These are phyloP conservation scores for Triticum aestivum DNA, from an alignment of 176 grass and related monocot species.

Conservation along the genomic window IWGSC_CS_RefSeq_v2.1 NC_057810.1:592466135-592466634, in stretches of 20 bases:
- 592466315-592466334: constrained; percentile 22
- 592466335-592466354: constrained; percentile 27
- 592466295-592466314: constrained; percentile 27
- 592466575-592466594: constrained; percentile 91
- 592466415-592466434: constrained; percentile 38
- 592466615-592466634: constrained; percentile 65
- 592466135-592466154: constrained; percentile 15
- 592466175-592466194: constrained; percentile 19
- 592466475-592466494: constrained; percentile 65
- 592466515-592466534: constrained; percentile 62
- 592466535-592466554: constrained; percentile 68
- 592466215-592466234: constrained; percentile 34
- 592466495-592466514: constrained; percentile 54
- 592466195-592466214: not conserved
- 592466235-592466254: constrained; percentile 13
- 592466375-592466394: constrained; percentile 46
- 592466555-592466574: constrained; percentile 56
- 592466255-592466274: constrained; percentile 41
- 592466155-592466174: constrained; percentile 18
- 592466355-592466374: constrained; percentile 26
- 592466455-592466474: constrained; percentile 60
- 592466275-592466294: constrained; percentile 47
- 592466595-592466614: constrained; percentile 48
- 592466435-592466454: constrained; percentile 12
- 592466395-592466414: constrained; percentile 36